Conservation (phyloP, 208 protist species). For the Kentomonas sorsogonicus region DNA sequence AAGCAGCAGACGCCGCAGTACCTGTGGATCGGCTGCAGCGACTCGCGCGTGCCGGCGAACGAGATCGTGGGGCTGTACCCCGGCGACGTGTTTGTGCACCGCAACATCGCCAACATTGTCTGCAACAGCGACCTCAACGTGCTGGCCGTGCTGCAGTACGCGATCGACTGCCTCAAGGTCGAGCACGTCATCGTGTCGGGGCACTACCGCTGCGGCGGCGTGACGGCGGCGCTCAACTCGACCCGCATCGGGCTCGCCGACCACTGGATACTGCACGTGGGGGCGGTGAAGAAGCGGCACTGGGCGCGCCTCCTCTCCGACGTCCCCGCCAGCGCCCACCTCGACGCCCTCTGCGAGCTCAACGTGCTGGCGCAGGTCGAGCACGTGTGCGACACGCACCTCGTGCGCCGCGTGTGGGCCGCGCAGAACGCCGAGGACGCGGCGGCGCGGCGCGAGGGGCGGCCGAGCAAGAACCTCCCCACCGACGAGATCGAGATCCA, state of each 20-base stretch:
- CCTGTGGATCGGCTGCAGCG: slow-evolving; percentile 93
- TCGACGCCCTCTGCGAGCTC: slow-evolving; percentile 64
- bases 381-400: slow-evolving; percentile 57
- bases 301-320: slow-evolving; percentile 48
- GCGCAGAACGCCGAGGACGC: slow-evolving; percentile 44
- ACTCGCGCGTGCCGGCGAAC: slow-evolving; percentile 83
- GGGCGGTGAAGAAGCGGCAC: slow-evolving; percentile 57
- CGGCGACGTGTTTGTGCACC: slow-evolving; percentile 92
- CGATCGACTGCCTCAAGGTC: slow-evolving; percentile 90
- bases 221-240: slow-evolving; percentile 60
- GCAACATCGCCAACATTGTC: slow-evolving; percentile 94
- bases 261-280: slow-evolving; percentile 77
- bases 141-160: slow-evolving; percentile 90
- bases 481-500: slow-evolving; percentile 61
- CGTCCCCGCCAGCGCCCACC: slow-evolving; percentile 36
- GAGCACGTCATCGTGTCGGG: slow-evolving; percentile 93
- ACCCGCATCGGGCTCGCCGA: slow-evolving; percentile 60
- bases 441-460: slow-evolving; percentile 23
- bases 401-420: slow-evolving; percentile 47
- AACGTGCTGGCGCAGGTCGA: slow-evolving; percentile 69
- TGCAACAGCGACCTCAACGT: slow-evolving; percentile 88
- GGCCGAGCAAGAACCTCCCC: slow-evolving; percentile 14
- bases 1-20: slow-evolving; percentile 86
- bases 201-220: slow-evolving; percentile 93
- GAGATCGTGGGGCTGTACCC: slow-evolving; percentile 84